Conservation (phyloP, 768 basidiomycete species). For the Russula sp. region DNA sequence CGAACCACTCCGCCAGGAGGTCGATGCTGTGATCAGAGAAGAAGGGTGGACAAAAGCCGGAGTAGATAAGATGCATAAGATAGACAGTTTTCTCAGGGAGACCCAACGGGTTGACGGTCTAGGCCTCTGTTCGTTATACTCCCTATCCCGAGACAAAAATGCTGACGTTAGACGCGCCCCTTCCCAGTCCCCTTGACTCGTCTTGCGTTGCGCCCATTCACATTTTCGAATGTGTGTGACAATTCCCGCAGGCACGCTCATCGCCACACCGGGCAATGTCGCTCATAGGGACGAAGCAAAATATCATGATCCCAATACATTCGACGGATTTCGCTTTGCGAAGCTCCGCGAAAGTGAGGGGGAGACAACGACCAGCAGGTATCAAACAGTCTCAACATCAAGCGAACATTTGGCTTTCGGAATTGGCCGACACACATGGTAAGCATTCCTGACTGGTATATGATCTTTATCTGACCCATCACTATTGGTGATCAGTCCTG, state of each 20-base stretch:
- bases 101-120: conserved; percentile 33
- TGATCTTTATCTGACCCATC: background rate
- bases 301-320: conserved; percentile 45
- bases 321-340: conserved; percentile 38
- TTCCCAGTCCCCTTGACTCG: conserved; percentile 31
- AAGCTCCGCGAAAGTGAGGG: conserved; percentile 31
- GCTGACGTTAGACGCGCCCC: too few relatives aligned
- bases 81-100: conserved; percentile 41
- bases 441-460: background rate
- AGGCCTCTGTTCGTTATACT: background rate
- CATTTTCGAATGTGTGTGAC: conserved; percentile 39
- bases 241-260: conserved; percentile 41
- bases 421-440: background rate
- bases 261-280: conserved; percentile 36
- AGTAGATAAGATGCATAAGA: conserved; percentile 32
- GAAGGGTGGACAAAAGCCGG: conserved; percentile 16
- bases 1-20: conserved; percentile 32
- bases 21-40: conserved; percentile 25
- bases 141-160: too few relatives aligned
- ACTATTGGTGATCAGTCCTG: background rate
- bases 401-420: background rate
- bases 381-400: background rate
- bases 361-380: background rate
- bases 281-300: conserved; percentile 41
- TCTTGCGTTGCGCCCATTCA: conserved; percentile 33